Evolutionary conservation across 805 yeast genomes (phyloP).

Genomic region (Sugiyamaella smithiae): DNA sequence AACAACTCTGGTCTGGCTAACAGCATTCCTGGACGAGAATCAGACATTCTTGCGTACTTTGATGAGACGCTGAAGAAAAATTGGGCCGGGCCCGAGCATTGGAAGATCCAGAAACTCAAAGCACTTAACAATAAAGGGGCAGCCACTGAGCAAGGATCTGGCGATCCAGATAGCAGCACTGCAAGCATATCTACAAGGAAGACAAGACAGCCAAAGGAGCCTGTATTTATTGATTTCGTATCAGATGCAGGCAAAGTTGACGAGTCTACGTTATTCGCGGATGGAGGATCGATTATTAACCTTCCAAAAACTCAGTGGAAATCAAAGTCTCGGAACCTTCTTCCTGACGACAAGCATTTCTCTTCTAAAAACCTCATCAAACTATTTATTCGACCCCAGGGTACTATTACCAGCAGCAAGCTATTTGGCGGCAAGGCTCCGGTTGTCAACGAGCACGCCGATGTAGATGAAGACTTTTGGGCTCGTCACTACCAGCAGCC

Average conservation of each 20-base stretch:
- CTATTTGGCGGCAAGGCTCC: conserved; percentile 7
- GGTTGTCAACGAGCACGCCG: conserved; percentile 22
- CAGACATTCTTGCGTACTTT: conserved; percentile 74
- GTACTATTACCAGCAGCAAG: conserved; percentile 12
- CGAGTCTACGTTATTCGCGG: conserved; percentile 42
- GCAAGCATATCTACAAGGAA: conserved; percentile 7
- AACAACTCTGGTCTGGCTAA: neutral
- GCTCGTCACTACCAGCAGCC: conserved; percentile 51
- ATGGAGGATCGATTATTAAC: conserved; percentile 39
- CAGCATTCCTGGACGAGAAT: conserved; percentile 25
- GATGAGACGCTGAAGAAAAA: conserved; percentile 65
- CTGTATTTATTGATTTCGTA: conserved; percentile 44
- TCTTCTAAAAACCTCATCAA: conserved; percentile 64
- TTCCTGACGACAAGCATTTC: conserved; percentile 75
- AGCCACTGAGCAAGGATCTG: conserved; percentile 1
- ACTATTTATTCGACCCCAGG: conserved; percentile 64
- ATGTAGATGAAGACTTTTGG: conserved; percentile 67
- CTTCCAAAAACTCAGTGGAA: conserved; percentile 43
- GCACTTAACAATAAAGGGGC: conserved; percentile 6
- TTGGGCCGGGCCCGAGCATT: conserved; percentile 93
- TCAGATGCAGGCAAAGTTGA: conserved; percentile 36
- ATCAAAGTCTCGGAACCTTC: conserved; percentile 44
- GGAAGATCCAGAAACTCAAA: conserved; percentile 72
- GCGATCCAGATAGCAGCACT: neutral
- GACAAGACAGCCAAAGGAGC: conserved; percentile 31